A percentile compares a stretch with the other conserved stretches of the same genome.
These are phyloP conservation scores for Maudiozyma saulgeensis DNA, from an alignment of 805 yeast species.

Conservation along the genomic window DNA sequence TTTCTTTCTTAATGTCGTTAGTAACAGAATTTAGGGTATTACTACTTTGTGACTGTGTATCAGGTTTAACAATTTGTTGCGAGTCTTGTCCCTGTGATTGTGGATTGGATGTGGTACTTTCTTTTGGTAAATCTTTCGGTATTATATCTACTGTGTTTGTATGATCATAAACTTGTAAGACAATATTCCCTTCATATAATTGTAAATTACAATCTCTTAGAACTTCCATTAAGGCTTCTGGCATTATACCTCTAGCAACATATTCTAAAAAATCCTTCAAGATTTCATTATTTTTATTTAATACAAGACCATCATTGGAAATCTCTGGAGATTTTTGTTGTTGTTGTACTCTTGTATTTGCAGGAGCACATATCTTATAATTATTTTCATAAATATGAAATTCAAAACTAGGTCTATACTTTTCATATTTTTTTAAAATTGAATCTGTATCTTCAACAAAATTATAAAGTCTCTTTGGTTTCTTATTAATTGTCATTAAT, in stretches of 20 bases:
- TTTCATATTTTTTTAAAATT: slow-evolving; percentile 65
- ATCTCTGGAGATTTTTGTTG: slow-evolving; percentile 28
- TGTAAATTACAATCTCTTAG: slow-evolving; percentile 76
- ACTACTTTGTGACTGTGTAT: background rate
- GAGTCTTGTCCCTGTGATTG: background rate
- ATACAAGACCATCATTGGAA: slow-evolving; percentile 62
- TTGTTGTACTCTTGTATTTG: slow-evolving; percentile 26
- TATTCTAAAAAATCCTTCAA: slow-evolving; percentile 71
- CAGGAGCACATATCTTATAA: slow-evolving; percentile 78
- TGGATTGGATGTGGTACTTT: background rate
- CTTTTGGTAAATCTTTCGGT: slow-evolving; percentile 8
- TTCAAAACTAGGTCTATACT: slow-evolving; percentile 70
- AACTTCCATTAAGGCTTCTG: slow-evolving; percentile 82
- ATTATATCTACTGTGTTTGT: slow-evolving; percentile 37
- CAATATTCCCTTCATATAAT: slow-evolving; percentile 83
- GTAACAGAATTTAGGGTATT: too few species aligned
- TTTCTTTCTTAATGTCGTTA: too few species aligned
- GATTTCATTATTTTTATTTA: slow-evolving; percentile 60
- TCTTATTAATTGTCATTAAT: slow-evolving; percentile 27
- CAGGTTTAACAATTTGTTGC: background rate
- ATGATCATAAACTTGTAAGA: slow-evolving; percentile 81
- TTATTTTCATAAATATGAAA: slow-evolving; percentile 89
- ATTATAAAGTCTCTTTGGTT: slow-evolving; percentile 39
- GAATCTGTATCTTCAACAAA: slow-evolving; percentile 67
- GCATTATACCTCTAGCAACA: slow-evolving; percentile 74